These are phyloP conservation scores for Ilyonectria destructans DNA, from an alignment of 2,329 filamentous ascomycete genomes.

Conservation along the genomic window DNA sequence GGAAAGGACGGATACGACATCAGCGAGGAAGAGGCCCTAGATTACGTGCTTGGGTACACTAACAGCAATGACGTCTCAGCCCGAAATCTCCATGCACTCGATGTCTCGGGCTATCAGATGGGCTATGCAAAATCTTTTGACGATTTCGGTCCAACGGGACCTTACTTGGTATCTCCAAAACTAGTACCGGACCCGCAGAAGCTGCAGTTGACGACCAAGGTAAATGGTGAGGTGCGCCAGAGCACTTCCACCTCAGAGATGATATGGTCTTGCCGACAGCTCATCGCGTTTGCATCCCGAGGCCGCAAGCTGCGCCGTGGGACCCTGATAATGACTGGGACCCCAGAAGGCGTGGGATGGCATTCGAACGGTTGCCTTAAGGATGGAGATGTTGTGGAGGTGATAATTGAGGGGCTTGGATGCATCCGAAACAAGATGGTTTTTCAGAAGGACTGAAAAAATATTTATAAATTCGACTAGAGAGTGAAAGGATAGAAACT, in stretches of 20 bases:
- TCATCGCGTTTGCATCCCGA: slow-evolving; percentile 24
- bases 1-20: slow-evolving; percentile 66
- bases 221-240: slow-evolving; percentile 26
- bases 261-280: slow-evolving; percentile 27
- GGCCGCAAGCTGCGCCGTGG: slow-evolving; percentile 24
- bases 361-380: slow-evolving; percentile 19
- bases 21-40: slow-evolving; percentile 58
- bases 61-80: slow-evolving; percentile 68
- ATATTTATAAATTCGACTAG: neutral
- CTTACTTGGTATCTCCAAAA: slow-evolving; percentile 16
- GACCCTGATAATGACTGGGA: slow-evolving; percentile 28
- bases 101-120: slow-evolving; percentile 25
- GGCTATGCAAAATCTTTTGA: slow-evolving; percentile 28
- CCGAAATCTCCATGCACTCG: slow-evolving; percentile 23
- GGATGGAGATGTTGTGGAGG: slow-evolving; percentile 21
- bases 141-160: slow-evolving; percentile 23
- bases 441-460: slow-evolving; percentile 9
- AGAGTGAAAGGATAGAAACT: too few species aligned
- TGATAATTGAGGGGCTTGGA: slow-evolving; percentile 16
- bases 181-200: slow-evolving; percentile 23
- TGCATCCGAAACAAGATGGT: slow-evolving; percentile 27
- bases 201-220: slow-evolving; percentile 19
- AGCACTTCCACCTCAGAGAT: slow-evolving; percentile 22
- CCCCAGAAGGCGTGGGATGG: slow-evolving; percentile 19
- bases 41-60: slow-evolving; percentile 69